phyloP scores from a whole-genome alignment of 2,329 filamentous ascomycete species.

The Geosmithia putterillii region DNA sequence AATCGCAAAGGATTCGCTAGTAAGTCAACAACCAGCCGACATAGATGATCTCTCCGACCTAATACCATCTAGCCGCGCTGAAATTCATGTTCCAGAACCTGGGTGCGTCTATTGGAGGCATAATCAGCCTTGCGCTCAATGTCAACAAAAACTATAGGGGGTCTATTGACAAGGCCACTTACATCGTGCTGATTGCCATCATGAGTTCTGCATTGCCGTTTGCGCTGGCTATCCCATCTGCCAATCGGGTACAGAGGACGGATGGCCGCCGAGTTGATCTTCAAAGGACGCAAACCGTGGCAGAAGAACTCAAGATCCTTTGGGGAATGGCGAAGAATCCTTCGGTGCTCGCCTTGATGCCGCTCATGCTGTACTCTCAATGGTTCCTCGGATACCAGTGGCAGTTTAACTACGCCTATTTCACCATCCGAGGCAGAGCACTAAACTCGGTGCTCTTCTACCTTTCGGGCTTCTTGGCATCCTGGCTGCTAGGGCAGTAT shows the following conservation, averaged over 20 bases:
- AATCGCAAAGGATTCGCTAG: not conserved
- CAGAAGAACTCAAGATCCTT: constrained; percentile 5
- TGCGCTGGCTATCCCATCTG: constrained; percentile 5
- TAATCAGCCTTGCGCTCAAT: constrained; percentile 31
- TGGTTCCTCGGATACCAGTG: constrained; percentile 7
- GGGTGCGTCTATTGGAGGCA: constrained; percentile 4
- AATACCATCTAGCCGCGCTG: not conserved
- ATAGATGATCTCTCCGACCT: not conserved
- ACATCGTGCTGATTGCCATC: constrained; percentile 9
- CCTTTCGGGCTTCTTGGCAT: constrained; percentile 11
- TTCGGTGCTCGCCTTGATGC: constrained; percentile 1
- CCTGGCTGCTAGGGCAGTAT: constrained; percentile 11
- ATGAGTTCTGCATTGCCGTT: constrained; percentile 6
- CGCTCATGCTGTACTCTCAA: constrained; percentile 1
- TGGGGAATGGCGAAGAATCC: constrained; percentile 3
- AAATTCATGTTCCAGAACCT: constrained; percentile 1
- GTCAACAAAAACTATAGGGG: constrained; percentile 8
- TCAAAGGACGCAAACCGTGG: constrained; percentile 3
- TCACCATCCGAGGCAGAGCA: constrained; percentile 8
- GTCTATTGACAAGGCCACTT: constrained; percentile 7
- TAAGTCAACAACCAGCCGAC: not conserved
- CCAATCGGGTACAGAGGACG: constrained; percentile 6
- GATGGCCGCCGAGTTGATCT: constrained; percentile 4
- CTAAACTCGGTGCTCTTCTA: constrained; percentile 10
- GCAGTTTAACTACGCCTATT: constrained; percentile 9